A percentile compares a stretch with the other conserved stretches of the same genome.
These are phyloP conservation scores for Agastache rugosa DNA, from an alignment of 257 asterid genomes.

Conservation along the genomic window DNA sequence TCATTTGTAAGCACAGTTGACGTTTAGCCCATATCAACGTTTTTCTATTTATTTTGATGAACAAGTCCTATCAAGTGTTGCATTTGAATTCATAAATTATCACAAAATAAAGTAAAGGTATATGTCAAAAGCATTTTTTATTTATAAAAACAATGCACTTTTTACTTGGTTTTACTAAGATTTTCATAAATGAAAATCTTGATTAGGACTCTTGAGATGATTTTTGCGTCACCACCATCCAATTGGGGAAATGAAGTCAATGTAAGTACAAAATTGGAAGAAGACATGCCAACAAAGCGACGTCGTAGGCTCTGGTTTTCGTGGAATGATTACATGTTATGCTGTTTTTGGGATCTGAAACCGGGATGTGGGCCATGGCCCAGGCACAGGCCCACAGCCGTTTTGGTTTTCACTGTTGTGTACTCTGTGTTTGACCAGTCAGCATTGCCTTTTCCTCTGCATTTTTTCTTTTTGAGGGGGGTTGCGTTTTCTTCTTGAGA, in stretches of 20 bases:
- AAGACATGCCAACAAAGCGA: slow-evolving; percentile 19
- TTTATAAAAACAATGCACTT: not conserved
- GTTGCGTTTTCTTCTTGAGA: too few species aligned
- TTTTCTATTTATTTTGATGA: too few species aligned
- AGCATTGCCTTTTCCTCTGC: not conserved
- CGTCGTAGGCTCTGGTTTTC: slow-evolving; percentile 30
- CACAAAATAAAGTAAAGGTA: not conserved
- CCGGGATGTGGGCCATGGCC: slow-evolving; percentile 30
- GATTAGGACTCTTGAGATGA: not conserved
- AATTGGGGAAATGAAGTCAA: slow-evolving; percentile 18
- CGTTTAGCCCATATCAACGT: too few species aligned
- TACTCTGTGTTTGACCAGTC: slow-evolving; percentile 38
- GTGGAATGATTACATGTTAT: slow-evolving; percentile 34
- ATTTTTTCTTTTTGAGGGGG: too few species aligned
- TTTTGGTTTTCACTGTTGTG: slow-evolving; percentile 37
- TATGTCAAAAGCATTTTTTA: too few species aligned
- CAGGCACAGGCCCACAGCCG: slow-evolving; percentile 17
- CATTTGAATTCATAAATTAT: not conserved
- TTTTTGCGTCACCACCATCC: not conserved
- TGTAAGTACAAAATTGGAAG: not conserved
- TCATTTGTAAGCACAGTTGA: too few species aligned
- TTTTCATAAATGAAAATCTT: not conserved
- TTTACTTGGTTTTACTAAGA: not conserved
- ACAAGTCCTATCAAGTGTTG: too few species aligned
- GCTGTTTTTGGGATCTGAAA: slow-evolving; percentile 35